phyloP scores from a whole-genome alignment of 495 filamentous ascomycete species.

The Aspergillus bertholletiae region DNA sequence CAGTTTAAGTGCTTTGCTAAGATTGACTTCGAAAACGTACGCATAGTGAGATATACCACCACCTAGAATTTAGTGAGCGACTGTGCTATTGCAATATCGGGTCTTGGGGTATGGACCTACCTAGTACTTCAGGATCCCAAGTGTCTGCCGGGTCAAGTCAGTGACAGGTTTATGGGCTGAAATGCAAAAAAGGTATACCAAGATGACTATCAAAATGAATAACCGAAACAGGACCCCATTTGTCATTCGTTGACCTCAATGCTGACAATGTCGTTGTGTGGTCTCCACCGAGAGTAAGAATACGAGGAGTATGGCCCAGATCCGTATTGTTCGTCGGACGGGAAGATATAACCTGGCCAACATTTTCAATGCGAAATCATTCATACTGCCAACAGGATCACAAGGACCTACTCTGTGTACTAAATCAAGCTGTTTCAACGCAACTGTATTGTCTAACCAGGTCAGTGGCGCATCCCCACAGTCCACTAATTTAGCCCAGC shows the following conservation, averaged over 20 bases:
- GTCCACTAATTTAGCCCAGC: slow-evolving; percentile 49
- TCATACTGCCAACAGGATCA: background rate
- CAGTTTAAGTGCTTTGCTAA: background rate
- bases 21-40: slow-evolving; percentile 20
- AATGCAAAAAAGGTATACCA: slow-evolving; percentile 4
- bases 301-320: slow-evolving; percentile 29
- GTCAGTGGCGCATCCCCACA: slow-evolving; percentile 52
- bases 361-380: background rate
- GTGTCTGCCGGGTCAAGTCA: too few species aligned
- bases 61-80: slow-evolving; percentile 2
- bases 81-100: background rate
- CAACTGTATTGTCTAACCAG: slow-evolving; percentile 49
- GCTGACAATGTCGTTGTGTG: slow-evolving; percentile 50
- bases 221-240: slow-evolving; percentile 47
- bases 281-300: slow-evolving; percentile 49
- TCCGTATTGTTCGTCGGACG: slow-evolving; percentile 19
- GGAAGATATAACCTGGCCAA: slow-evolving; percentile 20
- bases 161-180: too few species aligned
- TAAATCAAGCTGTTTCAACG: slow-evolving; percentile 46
- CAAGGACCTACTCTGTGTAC: slow-evolving; percentile 33
- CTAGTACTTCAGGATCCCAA: slow-evolving; percentile 46
- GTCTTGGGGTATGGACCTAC: slow-evolving; percentile 9
- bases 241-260: slow-evolving; percentile 38
- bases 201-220: slow-evolving; percentile 55
- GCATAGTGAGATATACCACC: slow-evolving; percentile 49